Evolutionary conservation across 441 rosid species (phyloP), one percentile per base, ranked within the genome.

Genomic region (Pelargonium myrrhifolium): DNA sequence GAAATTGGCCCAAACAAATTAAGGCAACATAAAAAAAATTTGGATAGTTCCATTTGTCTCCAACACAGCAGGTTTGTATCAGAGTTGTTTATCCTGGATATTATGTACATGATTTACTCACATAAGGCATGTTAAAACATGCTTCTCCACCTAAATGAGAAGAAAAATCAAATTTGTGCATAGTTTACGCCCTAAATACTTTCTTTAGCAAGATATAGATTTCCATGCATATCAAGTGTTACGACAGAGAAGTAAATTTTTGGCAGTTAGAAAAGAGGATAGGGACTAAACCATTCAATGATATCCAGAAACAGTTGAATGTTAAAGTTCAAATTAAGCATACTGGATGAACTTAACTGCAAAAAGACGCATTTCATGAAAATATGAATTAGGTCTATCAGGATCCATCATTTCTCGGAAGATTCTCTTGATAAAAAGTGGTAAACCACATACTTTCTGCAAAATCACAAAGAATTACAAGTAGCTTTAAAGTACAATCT

Each of bases 361-460:
- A 76, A 86, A 71, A 72, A 88, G 75, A 67, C 92, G 89, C 68
- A 86, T 81, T 78, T 88, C 91, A 21, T 75, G 77, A 71, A 85
- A 77, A 74, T 81, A 77, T 9, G 83, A 72, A 49, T 71, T 74
- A 64, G 83, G 82, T 10, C 78, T 70, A 80, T 88, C 92, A 15
- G 97, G 90, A 83, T 90, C 91, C 93, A 90, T 86, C 75, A 86
- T 76, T 49, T 71, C 83, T 59, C 70, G 76, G 62, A 90, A 80
- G 51, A 80, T 75, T 70, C 89, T 87, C 87, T 85, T 90, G 71
- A 88, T 73, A 51, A 86, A 78, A 18, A 84, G 79, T 18, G 97
- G 95, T 11, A 86, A 64, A 75, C 84, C 85, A 0, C 78, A 75
- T 65, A 84, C 70, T 80, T 77, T 90, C 97, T 88, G 89, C 71